Base-by-base conservation (phyloP, 2,329 filamentous ascomycete genomes). In the Zopfia rhizophila region DNA sequence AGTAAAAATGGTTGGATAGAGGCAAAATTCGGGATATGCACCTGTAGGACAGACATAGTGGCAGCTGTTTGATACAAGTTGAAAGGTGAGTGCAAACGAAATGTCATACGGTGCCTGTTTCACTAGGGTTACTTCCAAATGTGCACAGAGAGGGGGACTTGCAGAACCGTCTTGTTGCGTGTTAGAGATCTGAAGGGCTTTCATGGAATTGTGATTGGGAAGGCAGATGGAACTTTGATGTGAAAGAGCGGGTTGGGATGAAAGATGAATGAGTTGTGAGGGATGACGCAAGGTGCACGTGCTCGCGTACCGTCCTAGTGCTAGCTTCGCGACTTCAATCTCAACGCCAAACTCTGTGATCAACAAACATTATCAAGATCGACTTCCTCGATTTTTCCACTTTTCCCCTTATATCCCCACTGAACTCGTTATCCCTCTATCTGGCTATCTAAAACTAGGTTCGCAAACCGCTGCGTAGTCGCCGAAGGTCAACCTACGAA, bases 401-500 rank as follows among this genome's bases (percentile, higher is more conserved):
- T n/a, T n/a, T n/a, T n/a, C n/a, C n/a, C n/a, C n/a, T n/a, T n/a
- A n/a, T n/a, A n/a, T n/a, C n/a, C n/a, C n/a, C n/a, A n/a, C n/a
- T n/a, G n/a, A n/a, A n/a, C n/a, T n/a, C n/a, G n/a, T n/a, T n/a
- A n/a, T n/a, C n/a, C n/a, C n/a, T n/a, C n/a, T n/a, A n/a, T n/a
- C n/a, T n/a, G n/a, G n/a, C n/a, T n/a, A n/a, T n/a, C n/a, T n/a
- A n/a, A n/a, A n/a, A n/a, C 10, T 10, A 22, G 32, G 14, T 10
- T 36, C 16, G 18, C 16, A 10, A 10, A 22, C 7, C 8, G 12
- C 10, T 36, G 32, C 48, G 0, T 51, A 42, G 1, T 66, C 45
- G 3, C 64, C 65, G 8, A 69, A 61, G 1, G 65, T 69, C 3
- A 67, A 21, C n/a, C n/a, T n/a, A n/a, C n/a, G n/a, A n/a, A n/a